A percentile compares a stretch with the other conserved stretches of the same genome.
Evolutionary conservation across 352 stramenopile species (phyloP).

Genomic region (Blastocystis sp.): DNA sequence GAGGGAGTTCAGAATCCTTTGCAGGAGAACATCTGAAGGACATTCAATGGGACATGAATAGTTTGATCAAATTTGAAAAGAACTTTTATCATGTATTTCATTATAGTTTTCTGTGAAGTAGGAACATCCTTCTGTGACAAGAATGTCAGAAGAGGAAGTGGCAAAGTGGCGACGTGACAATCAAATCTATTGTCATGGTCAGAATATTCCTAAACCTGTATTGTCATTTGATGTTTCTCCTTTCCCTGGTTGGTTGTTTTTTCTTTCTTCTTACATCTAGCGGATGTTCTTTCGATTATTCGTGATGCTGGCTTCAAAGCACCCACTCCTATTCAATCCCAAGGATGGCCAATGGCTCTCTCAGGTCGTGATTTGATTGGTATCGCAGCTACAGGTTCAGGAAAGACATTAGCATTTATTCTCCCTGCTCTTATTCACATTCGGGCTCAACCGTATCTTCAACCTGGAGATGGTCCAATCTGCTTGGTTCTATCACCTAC

Average conservation of each 20-base stretch:
- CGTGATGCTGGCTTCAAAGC: slow-evolving; percentile 89
- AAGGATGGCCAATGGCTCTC: slow-evolving; percentile 95
- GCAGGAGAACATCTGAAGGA: slow-evolving; percentile 64
- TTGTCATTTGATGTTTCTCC: slow-evolving; percentile 84
- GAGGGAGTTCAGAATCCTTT: background rate
- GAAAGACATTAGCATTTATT: slow-evolving; percentile 94
- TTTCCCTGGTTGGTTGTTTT: slow-evolving; percentile 71
- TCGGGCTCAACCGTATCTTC: slow-evolving; percentile 81
- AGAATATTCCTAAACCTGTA: slow-evolving; percentile 91
- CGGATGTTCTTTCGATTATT: slow-evolving; percentile 87
- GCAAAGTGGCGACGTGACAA: slow-evolving; percentile 82
- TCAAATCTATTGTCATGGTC: slow-evolving; percentile 85
- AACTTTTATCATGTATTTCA: slow-evolving; percentile 86
- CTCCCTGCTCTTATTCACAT: slow-evolving; percentile 99
- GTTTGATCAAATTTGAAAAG: slow-evolving; percentile 92
- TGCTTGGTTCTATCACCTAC: slow-evolving; percentile 93
- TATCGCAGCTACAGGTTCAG: slow-evolving; percentile 90
- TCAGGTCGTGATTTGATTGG: slow-evolving; percentile 95
- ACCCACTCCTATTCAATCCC: slow-evolving; percentile 83
- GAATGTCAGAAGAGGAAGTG: slow-evolving; percentile 80
- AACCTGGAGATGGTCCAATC: slow-evolving; percentile 95
- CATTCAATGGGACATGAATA: slow-evolving; percentile 87
- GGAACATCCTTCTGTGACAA: slow-evolving; percentile 90
- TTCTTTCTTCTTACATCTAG: background rate
- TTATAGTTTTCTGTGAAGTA: background rate